Evolutionary conservation across 768 basidiomycete genomes (phyloP).

Genomic region (Podaxis sp.): DNA sequence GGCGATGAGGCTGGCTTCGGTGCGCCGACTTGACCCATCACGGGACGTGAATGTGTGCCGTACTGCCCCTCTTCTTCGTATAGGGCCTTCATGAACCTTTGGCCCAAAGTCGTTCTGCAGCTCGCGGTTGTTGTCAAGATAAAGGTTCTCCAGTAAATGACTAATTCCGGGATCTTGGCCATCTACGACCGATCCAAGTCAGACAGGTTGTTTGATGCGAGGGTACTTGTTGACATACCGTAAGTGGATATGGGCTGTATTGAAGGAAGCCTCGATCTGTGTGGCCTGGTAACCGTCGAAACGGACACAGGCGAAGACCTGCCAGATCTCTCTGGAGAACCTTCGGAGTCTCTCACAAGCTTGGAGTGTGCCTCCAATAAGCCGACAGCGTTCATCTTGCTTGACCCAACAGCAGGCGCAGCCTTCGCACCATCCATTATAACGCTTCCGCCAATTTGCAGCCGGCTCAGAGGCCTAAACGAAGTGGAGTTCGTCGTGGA

Average conservation of each 20-base stretch:
- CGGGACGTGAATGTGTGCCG: slow-evolving; percentile 69
- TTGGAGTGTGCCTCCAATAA: slow-evolving; percentile 76
- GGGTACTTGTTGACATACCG: slow-evolving; percentile 43
- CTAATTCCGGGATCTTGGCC: slow-evolving; percentile 89
- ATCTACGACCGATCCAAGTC: slow-evolving; percentile 46
- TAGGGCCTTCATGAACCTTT: slow-evolving; percentile 75
- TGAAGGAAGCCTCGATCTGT: slow-evolving; percentile 49
- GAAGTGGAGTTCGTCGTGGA: slow-evolving; percentile 70
- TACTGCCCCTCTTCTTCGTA: slow-evolving; percentile 72
- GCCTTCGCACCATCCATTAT: slow-evolving; percentile 73
- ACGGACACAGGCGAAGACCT: slow-evolving; percentile 74
- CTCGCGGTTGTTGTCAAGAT: slow-evolving; percentile 83
- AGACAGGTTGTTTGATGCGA: not conserved
- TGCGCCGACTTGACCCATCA: slow-evolving; percentile 57
- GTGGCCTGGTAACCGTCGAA: slow-evolving; percentile 52
- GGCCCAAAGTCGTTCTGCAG: slow-evolving; percentile 92
- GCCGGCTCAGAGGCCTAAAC: slow-evolving; percentile 54
- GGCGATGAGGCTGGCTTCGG: slow-evolving; percentile 80
- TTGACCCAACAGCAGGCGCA: slow-evolving; percentile 86
- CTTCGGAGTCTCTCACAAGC: slow-evolving; percentile 50
- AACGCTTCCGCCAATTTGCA: slow-evolving; percentile 63
- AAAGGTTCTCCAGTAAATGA: slow-evolving; percentile 86
- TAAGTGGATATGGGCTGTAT: slow-evolving; percentile 67
- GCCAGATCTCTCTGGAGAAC: slow-evolving; percentile 72
- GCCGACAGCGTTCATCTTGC: slow-evolving; percentile 80